phyloP scores from a whole-genome alignment of 1,284 basidiomycete species.

The Boletus nobilissimus region DNA sequence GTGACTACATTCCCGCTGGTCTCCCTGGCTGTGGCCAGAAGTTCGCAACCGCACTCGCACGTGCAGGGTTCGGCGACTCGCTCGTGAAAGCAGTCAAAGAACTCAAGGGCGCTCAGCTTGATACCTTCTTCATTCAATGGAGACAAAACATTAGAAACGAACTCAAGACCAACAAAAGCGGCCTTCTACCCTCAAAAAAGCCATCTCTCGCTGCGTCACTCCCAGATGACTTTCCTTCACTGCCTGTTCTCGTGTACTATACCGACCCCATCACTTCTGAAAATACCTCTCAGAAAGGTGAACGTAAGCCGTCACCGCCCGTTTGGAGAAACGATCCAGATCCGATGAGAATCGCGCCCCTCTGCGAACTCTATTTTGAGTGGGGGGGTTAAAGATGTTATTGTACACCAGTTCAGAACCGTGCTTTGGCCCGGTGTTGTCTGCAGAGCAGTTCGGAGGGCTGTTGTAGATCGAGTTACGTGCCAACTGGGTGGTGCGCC shows the following conservation, averaged over 20 bases:
- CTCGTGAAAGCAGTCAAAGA: conserved; percentile 72
- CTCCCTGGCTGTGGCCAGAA: conserved; percentile 69
- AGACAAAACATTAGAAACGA: conserved; percentile 72
- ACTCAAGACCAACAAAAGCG: conserved; percentile 74
- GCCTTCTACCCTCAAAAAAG: conserved; percentile 68
- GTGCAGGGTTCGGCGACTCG: conserved; percentile 75
- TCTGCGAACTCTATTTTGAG: conserved; percentile 89
- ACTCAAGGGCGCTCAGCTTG: conserved; percentile 57
- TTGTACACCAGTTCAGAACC: conserved; percentile 81
- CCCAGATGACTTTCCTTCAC: conserved; percentile 69
- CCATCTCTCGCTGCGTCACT: conserved; percentile 69
- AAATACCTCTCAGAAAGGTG: conserved; percentile 55
- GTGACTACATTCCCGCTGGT: conserved; percentile 87
- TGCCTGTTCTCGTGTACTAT: conserved; percentile 79
- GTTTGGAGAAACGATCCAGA: conserved; percentile 75
- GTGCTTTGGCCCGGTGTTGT: conserved; percentile 78
- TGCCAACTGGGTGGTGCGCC: conserved; percentile 29
- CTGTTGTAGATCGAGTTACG: conserved; percentile 51
- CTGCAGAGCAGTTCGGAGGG: conserved; percentile 71
- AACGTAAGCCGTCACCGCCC: conserved; percentile 46
- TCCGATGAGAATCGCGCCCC: conserved; percentile 74
- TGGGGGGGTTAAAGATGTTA: conserved; percentile 86
- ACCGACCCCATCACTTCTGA: conserved; percentile 79
- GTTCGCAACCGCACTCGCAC: conserved; percentile 74
- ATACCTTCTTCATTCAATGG: conserved; percentile 70